Evolutionary conservation across 2,329 filamentous ascomycete species (phyloP).

Genomic region (Trichoderma atrobrunneum): DNA sequence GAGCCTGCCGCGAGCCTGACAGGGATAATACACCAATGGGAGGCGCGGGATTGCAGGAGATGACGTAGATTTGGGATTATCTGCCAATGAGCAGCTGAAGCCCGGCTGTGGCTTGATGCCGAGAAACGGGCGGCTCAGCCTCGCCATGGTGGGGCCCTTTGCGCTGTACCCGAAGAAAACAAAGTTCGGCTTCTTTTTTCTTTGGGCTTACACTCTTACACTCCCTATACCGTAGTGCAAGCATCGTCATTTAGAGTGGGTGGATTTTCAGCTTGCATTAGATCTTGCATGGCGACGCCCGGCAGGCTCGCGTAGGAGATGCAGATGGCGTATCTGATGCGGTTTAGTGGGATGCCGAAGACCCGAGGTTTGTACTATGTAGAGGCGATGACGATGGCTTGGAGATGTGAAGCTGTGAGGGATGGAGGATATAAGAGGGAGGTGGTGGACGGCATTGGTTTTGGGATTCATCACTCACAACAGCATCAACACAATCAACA

Average conservation of each 20-base stretch:
- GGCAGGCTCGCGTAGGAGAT: background rate
- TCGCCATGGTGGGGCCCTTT: background rate
- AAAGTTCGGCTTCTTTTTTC: background rate
- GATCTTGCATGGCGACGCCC: background rate
- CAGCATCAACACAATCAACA: background rate
- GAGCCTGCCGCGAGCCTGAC: background rate
- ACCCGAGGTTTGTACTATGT: background rate
- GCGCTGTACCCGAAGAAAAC: background rate
- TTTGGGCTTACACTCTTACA: background rate
- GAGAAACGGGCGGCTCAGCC: conserved; percentile 11
- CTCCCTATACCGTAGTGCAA: no score
- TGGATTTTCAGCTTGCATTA: background rate
- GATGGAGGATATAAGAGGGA: conserved; percentile 1
- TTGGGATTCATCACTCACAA: background rate
- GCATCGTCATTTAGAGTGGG: background rate
- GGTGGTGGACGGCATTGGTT: background rate
- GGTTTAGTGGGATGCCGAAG: background rate
- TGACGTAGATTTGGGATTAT: background rate
- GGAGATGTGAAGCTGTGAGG: background rate
- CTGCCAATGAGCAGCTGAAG: background rate
- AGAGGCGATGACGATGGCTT: background rate
- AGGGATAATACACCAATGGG: background rate
- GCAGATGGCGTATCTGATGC: background rate
- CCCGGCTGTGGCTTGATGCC: conserved; percentile 8
- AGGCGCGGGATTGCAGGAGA: no score